These are phyloP conservation scores for Suillus spraguei DNA, from an alignment of 768 basidiomycete genomes.

Conservation along the genomic window DNA sequence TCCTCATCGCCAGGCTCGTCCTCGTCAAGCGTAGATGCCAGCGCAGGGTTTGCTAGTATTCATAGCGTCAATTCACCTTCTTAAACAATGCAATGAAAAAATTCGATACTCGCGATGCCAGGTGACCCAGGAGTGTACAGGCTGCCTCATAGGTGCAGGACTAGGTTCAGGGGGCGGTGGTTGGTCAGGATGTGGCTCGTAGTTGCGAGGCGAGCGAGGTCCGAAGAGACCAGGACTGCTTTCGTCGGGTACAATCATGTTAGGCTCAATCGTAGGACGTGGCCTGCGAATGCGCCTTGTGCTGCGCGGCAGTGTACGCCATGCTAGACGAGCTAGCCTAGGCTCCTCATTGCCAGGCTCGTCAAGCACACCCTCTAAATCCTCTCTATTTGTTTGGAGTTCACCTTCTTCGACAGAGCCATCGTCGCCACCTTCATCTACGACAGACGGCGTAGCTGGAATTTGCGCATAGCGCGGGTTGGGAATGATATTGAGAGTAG, in stretches of 20 bases:
- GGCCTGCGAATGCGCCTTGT: slow-evolving; percentile 47
- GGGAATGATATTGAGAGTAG: slow-evolving; percentile 41
- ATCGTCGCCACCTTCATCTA: slow-evolving; percentile 24
- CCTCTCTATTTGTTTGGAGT: slow-evolving; percentile 31
- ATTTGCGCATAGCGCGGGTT: slow-evolving; percentile 37
- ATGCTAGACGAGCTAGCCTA: slow-evolving; percentile 54
- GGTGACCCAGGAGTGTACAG: too few relatives aligned
- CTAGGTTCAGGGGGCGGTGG: too few relatives aligned
- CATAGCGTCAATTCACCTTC: too few relatives aligned
- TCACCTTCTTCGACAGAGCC: slow-evolving; percentile 17
- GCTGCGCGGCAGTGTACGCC: slow-evolving; percentile 52
- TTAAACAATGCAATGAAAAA: too few relatives aligned
- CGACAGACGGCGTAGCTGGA: slow-evolving; percentile 16
- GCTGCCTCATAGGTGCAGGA: too few relatives aligned
- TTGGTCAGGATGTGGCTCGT: too few relatives aligned
- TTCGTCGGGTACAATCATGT: slow-evolving; percentile 59
- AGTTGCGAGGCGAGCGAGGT: slow-evolving; percentile 59
- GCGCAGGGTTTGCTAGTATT: too few relatives aligned
- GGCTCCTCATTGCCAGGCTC: slow-evolving; percentile 39
- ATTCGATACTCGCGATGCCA: too few relatives aligned
- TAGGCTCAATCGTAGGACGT: slow-evolving; percentile 51
- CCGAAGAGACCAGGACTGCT: slow-evolving; percentile 75
- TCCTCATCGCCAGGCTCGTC: slow-evolving; percentile 39
- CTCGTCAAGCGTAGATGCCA: too few relatives aligned
- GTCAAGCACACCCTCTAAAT: slow-evolving; percentile 31